Evolutionary conservation across 2,329 filamentous ascomycete species (phyloP).

Genomic region (Metarhizium anisopliae): DNA sequence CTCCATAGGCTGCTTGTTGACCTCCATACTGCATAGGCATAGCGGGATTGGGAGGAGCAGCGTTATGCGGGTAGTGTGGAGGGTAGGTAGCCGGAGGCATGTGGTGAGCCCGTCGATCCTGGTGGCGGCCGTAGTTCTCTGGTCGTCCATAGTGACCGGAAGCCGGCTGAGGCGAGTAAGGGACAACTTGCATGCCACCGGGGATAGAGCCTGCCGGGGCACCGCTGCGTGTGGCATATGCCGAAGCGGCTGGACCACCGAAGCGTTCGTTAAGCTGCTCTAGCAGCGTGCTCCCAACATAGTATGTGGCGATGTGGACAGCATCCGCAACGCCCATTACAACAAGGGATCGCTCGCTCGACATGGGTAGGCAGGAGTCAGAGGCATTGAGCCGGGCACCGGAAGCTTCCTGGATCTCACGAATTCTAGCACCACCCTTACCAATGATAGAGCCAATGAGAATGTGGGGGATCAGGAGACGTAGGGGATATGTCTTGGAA

Average conservation of each 20-base stretch:
- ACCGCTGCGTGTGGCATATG: slow-evolving; percentile 90
- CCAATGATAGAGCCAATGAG: slow-evolving; percentile 98
- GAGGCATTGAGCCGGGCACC: slow-evolving; percentile 95
- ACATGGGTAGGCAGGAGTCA: slow-evolving; percentile 86
- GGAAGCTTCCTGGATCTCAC: slow-evolving; percentile 96
- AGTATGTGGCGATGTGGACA: slow-evolving; percentile 98
- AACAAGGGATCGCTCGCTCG: slow-evolving; percentile 93
- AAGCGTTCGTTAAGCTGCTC: slow-evolving; percentile 97
- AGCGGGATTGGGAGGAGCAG: slow-evolving; percentile 51
- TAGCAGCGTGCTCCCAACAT: slow-evolving; percentile 93
- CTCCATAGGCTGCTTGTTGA: slow-evolving; percentile 68
- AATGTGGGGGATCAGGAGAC: slow-evolving; percentile 90
- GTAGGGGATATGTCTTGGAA: slow-evolving; percentile 94
- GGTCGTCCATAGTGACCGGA: slow-evolving; percentile 88
- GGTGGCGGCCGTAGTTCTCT: slow-evolving; percentile 70
- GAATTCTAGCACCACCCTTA: slow-evolving; percentile 90
- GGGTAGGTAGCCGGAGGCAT: slow-evolving; percentile 64
- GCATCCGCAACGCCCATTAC: slow-evolving; percentile 97
- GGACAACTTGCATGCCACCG: slow-evolving; percentile 98
- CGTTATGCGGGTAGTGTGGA: slow-evolving; percentile 60
- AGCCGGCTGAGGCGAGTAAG: slow-evolving; percentile 87
- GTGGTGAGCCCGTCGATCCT: slow-evolving; percentile 64
- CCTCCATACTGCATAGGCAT: slow-evolving; percentile 72
- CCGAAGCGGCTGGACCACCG: slow-evolving; percentile 90
- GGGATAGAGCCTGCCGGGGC: slow-evolving; percentile 89